Percentiles rank a stretch among this genome's conserved stretches.
Evolutionary conservation across 495 filamentous ascomycete species (phyloP).

Genomic region (Lineolata rhizophorae): DNA sequence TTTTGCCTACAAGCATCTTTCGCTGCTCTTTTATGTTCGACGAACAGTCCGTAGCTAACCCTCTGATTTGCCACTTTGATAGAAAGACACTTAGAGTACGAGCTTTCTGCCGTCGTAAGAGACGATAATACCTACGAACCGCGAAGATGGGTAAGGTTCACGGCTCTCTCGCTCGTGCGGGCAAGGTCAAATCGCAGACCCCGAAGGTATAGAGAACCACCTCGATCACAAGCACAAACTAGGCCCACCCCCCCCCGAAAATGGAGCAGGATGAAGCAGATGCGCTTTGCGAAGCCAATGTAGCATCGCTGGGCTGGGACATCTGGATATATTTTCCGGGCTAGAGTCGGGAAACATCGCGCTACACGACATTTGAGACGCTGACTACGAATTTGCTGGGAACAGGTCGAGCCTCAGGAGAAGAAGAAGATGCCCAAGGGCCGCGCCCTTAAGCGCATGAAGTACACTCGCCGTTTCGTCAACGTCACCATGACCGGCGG

Average conservation of each 20-base stretch:
- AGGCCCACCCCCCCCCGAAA: no score
- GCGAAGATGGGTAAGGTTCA: slow-evolving; percentile 75
- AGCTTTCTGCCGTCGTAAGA: no score
- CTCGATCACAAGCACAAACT: slow-evolving; percentile 4
- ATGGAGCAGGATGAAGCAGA: background rate
- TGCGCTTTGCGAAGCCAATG: background rate
- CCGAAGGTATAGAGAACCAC: slow-evolving; percentile 49
- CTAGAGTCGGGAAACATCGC: no score
- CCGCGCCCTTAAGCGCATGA: slow-evolving; percentile 92
- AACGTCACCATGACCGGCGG: slow-evolving; percentile 98
- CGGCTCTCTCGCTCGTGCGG: slow-evolving; percentile 87
- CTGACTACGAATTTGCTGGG: background rate
- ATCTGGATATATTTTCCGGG: no score
- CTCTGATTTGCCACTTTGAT: no score
- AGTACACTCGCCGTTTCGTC: slow-evolving; percentile 96
- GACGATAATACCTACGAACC: background rate
- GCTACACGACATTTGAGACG: no score
- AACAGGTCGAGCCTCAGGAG: slow-evolving; percentile 69
- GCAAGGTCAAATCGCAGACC: slow-evolving; percentile 86
- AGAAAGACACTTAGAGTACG: no score
- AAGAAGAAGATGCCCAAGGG: slow-evolving; percentile 93
- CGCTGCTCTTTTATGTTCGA: no score
- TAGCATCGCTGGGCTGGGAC: no score
- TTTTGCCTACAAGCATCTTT: no score
- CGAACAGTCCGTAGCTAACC: no score